These are phyloP conservation scores for Solanum boliviense DNA, from an alignment of 257 asterid genomes.

Conservation along the genomic window DNA sequence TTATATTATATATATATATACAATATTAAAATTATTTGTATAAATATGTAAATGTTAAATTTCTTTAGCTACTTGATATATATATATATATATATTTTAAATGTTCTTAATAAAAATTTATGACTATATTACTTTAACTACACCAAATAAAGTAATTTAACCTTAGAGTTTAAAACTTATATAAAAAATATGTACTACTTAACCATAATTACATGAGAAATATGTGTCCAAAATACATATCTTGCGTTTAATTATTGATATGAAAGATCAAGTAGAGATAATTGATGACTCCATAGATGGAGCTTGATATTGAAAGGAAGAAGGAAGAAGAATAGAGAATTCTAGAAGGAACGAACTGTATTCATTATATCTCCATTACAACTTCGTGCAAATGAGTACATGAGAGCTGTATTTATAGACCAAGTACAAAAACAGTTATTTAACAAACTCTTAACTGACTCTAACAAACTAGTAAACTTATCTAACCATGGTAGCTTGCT, in stretches of 20 bases:
- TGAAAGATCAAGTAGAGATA: not conserved
- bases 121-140: not conserved
- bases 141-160: not conserved
- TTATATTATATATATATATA: not conserved
- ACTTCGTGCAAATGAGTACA: too few relatives aligned
- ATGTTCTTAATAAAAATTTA: not conserved
- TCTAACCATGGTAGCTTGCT: too few relatives aligned
- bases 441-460: too few relatives aligned
- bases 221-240: not conserved
- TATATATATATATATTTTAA: not conserved
- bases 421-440: too few relatives aligned
- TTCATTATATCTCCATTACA: too few relatives aligned
- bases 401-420: too few relatives aligned
- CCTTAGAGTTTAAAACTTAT: not conserved
- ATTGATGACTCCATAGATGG: too few relatives aligned
- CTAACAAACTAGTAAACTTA: too few relatives aligned
- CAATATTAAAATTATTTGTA: too few relatives aligned
- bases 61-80: not conserved
- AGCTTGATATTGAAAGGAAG: too few relatives aligned
- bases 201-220: not conserved
- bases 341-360: too few relatives aligned
- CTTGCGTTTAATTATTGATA: not conserved
- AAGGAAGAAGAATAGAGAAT: too few relatives aligned
- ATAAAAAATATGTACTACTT: not conserved
- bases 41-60: not conserved